Base-by-base conservation (phyloP, 2,329 filamentous ascomycete species). In the Dothideomycetes sp. region DNA sequence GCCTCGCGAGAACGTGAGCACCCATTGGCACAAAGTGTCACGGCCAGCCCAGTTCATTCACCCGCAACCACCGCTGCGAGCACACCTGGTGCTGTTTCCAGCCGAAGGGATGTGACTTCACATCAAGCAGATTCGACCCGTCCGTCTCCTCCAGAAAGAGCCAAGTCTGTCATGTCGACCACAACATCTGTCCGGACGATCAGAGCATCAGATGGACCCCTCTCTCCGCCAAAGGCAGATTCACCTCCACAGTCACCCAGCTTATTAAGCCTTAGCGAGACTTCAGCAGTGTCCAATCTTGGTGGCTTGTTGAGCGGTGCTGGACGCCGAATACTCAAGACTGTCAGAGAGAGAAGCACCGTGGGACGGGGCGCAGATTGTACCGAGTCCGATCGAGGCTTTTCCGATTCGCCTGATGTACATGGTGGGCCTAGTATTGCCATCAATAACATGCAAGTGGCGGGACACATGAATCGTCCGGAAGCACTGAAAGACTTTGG, bases 1-100 rank as follows among this genome's bases (percentile, higher is more conserved):
- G 57, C 63, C 34, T 67, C 66, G 32, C 60, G 66, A 49, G 68
- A 72, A 38, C 61, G 63, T 36, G 81, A 85, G 38, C 84, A 89
- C 56, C 83, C 84, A 15, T 62, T 89, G 31, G 77, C 83, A 14
- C 80, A 84, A 49, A 88, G 82, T 54, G 72, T 84, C 36, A 78
- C 75, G 27, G 81, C 75, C 14, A 84, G 78, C 52, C 83, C 82
- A 1, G 75, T 79, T 35, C 37, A 35, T 5, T 47, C 49, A 3
- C 46, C 40, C 9, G n/a, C n/a, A n/a, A n/a, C n/a, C n/a, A n/a
- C n/a, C n/a, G n/a, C n/a, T 15, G 34, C 34, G 4, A 44, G 32
- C 16, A 32, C 36, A 27, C 40, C 44, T 17, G 33, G 19, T 4
- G 34, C 34, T 5, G 39, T 34, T 27, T 12, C 22, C 22, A 7